A percentile compares a stretch with the other conserved stretches of the same genome.
phyloP scores from a whole-genome alignment of 139 green algal species.

The Desmodesmus armatus region DNA sequence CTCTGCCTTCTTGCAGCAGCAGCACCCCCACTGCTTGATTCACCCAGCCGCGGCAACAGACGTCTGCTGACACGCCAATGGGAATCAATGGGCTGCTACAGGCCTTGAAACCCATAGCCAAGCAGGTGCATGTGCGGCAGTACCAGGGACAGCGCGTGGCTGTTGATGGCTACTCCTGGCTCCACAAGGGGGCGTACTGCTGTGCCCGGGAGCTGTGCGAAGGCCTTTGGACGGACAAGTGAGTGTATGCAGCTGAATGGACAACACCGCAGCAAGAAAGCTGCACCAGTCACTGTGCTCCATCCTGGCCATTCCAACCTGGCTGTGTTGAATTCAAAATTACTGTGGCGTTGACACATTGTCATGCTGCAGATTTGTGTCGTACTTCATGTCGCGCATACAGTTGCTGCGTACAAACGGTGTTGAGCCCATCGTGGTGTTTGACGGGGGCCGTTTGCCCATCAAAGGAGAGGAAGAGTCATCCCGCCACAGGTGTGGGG shows the following conservation, averaged over 20 bases:
- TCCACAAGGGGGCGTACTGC: conserved; percentile 92
- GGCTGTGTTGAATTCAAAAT: too few species aligned
- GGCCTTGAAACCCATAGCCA: conserved; percentile 79
- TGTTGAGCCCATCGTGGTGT: conserved; percentile 90
- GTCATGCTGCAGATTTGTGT: conserved; percentile 76
- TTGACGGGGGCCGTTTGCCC: conserved; percentile 94
- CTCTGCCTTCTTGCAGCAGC: too few species aligned
- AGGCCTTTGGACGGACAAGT: conserved; percentile 81
- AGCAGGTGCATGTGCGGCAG: conserved; percentile 71
- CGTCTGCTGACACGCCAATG: too few species aligned
- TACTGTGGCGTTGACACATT: too few species aligned
- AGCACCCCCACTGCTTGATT: not conserved
- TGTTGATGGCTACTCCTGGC: conserved; percentile 95
- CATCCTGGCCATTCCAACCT: too few species aligned
- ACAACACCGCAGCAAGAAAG: not conserved
- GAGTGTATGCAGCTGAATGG: too few species aligned
- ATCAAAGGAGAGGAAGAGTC: conserved; percentile 92
- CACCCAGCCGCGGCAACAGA: too few species aligned
- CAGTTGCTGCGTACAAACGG: conserved; percentile 80
- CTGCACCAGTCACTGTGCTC: too few species aligned
- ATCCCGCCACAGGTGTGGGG: conserved; percentile 72
- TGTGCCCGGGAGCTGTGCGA: conserved; percentile 91
- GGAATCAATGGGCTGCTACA: conserved; percentile 90
- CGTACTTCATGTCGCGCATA: conserved; percentile 90
- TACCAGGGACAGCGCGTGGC: conserved; percentile 87